Evolutionary conservation across 2,329 filamentous ascomycete species (phyloP), one percentile per base, ranked within the genome.

Genomic region (Zarea fungicola): DNA sequence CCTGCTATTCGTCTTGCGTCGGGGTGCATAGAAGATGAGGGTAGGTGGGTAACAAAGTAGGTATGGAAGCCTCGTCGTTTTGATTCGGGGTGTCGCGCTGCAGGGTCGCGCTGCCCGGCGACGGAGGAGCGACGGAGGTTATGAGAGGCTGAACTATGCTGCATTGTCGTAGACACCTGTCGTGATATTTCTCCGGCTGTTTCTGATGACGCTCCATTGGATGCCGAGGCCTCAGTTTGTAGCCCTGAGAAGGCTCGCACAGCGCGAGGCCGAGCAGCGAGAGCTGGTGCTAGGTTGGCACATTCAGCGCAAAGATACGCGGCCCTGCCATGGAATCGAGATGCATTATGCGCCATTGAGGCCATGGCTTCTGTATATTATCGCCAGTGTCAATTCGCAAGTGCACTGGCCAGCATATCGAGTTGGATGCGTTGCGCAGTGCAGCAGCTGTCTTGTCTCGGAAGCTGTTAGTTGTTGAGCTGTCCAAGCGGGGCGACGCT

Each of bases 21-120:
- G 7, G 93, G 92, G 59, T 96, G 88, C 37, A 96, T 77, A 4
- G 91, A 96, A 13, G 90, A 95, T 16, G 90, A 95, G 5, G 93
- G 92, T 2, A 99, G 79, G 65, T 96, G 89, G 8, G 93, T 96
- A 52, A 97, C 89, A 67, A 99, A 99, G 73, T 99, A 97, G 59
- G 95, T 90, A 72, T 96, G 90, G 67, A 97, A 97, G 54, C 68
- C 66, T 41, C 80, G 77, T 45, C 69, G 71, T 16, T 52, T 34
- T 7, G 53, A 25, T 45, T 42, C 31, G 37, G 19, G 14, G 32
- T 28, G 31, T 4, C 26, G 34, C 23, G 40, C 14, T 32, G 16
- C 34, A 22, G 19, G 16, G 35, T 37, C 35, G 43, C 29, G 35
- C 41, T 41, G 42, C 31, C n/a, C 34, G 19, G 49, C 45, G 16